Evolutionary conservation across 768 basidiomycete species (phyloP).

Genomic region (Filobasidium floriforme): DNA sequence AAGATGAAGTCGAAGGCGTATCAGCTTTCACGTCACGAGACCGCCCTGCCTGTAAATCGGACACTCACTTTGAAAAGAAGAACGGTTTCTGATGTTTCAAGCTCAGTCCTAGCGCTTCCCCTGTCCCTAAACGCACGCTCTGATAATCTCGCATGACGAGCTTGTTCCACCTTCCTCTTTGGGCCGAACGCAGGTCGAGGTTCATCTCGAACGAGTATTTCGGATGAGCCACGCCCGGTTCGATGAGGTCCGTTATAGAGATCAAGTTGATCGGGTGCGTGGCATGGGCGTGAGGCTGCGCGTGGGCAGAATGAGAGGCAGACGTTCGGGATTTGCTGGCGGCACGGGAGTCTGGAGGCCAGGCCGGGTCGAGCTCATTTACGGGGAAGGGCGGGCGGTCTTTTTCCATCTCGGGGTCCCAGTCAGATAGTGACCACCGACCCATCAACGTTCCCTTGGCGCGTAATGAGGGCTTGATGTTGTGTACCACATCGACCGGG

Average conservation of each 20-base stretch:
- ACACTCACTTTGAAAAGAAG: slow-evolving; percentile 77
- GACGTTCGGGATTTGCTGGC: not conserved
- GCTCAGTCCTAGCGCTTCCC: slow-evolving; percentile 61
- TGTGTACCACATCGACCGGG: slow-evolving; percentile 57
- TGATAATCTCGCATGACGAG: slow-evolving; percentile 67
- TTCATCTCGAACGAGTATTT: slow-evolving; percentile 46
- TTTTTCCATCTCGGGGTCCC: slow-evolving; percentile 12
- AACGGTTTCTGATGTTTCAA: slow-evolving; percentile 82
- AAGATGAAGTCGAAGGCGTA: not conserved
- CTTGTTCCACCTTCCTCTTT: slow-evolving; percentile 60
- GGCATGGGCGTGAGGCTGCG: not conserved
- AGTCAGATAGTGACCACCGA: slow-evolving; percentile 28
- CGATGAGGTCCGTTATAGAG: slow-evolving; percentile 34
- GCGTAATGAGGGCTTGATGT: slow-evolving; percentile 65
- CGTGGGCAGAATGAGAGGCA: not conserved
- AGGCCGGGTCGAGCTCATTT: not conserved
- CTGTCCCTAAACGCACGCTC: slow-evolving; percentile 66
- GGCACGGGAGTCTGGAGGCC: not conserved
- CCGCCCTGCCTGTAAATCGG: not conserved
- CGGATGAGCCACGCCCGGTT: slow-evolving; percentile 34
- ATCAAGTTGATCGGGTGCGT: slow-evolving; percentile 11
- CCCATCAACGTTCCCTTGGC: slow-evolving; percentile 49
- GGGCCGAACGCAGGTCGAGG: slow-evolving; percentile 51
- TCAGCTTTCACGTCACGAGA: not conserved
- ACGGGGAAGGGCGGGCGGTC: too few species aligned